Evolutionary conservation across 1,139 yeast genomes (phyloP).

Genomic region (Blastobotrys capitulatus): DNA sequence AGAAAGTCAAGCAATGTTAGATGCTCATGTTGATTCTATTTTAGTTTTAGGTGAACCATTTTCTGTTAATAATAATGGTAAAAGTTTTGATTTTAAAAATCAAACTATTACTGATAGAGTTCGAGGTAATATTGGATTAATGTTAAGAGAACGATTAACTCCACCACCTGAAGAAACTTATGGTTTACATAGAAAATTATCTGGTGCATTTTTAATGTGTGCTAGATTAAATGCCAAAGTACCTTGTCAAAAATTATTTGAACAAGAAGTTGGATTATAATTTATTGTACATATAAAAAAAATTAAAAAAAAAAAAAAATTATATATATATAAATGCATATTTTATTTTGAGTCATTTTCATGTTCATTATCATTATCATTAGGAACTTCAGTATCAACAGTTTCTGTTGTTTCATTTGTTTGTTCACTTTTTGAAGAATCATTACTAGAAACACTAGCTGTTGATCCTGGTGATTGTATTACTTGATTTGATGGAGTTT

Average conservation of each 20-base stretch:
- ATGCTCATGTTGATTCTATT: conserved; percentile 89
- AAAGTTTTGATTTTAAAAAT: conserved; percentile 60
- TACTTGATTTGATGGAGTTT: conserved; percentile 2
- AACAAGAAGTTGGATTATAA: conserved; percentile 59
- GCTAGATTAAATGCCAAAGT: conserved; percentile 79
- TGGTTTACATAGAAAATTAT: conserved; percentile 86
- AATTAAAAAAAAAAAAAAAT: not conserved
- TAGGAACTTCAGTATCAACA: not conserved
- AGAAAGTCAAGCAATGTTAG: conserved; percentile 80
- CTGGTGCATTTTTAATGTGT: conserved; percentile 90
- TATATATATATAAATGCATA: not conserved
- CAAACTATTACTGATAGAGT: conserved; percentile 95
- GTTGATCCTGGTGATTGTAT: not conserved
- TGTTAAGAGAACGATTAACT: conserved; percentile 85
- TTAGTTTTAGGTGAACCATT: conserved; percentile 93
- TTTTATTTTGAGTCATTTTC: not conserved
- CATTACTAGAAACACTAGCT: not conserved
- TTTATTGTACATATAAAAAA: not conserved
- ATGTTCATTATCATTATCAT: too few species aligned
- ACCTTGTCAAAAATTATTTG: conserved; percentile 73
- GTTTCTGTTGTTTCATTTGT: not conserved
- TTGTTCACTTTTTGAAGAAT: not conserved
- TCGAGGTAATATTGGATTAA: conserved; percentile 73
- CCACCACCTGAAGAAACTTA: conserved; percentile 99
- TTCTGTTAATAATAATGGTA: conserved; percentile 43